Evolutionary conservation across 352 stramenopile species (phyloP).

Genomic region (Globisporangium orthogonon): DNA sequence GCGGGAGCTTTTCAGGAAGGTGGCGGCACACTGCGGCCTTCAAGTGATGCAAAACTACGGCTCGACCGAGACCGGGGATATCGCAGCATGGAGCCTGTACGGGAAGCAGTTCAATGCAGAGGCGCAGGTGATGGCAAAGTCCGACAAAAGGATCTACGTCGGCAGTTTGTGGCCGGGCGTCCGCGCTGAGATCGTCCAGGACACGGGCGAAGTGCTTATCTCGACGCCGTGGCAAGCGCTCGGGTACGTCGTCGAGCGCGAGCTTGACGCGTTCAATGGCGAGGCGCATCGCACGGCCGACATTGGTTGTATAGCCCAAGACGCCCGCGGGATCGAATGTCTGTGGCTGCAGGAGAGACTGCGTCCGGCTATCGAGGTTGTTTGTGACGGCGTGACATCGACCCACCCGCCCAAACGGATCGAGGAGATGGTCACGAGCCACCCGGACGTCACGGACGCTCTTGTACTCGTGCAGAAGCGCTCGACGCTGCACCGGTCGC

Average conservation of each 20-base stretch:
- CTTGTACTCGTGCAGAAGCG: slow-evolving; percentile 40
- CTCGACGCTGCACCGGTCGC: not conserved
- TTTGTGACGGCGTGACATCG: slow-evolving; percentile 22
- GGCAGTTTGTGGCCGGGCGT: slow-evolving; percentile 70
- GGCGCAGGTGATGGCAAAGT: slow-evolving; percentile 21
- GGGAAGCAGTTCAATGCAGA: slow-evolving; percentile 38
- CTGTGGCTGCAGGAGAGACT: slow-evolving; percentile 71
- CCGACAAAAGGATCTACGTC: slow-evolving; percentile 42
- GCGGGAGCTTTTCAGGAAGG: slow-evolving; percentile 40
- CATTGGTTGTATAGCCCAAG: slow-evolving; percentile 21
- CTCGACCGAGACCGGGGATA: slow-evolving; percentile 78
- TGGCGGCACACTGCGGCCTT: slow-evolving; percentile 52
- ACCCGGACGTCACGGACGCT: slow-evolving; percentile 45
- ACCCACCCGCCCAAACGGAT: slow-evolving; percentile 28
- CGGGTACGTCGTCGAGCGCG: slow-evolving; percentile 59
- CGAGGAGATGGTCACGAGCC: slow-evolving; percentile 26
- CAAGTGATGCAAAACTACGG: slow-evolving; percentile 84
- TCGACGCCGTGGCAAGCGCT: slow-evolving; percentile 74
- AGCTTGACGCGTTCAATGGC: slow-evolving; percentile 35
- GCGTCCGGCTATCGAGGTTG: slow-evolving; percentile 28
- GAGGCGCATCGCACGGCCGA: slow-evolving; percentile 53
- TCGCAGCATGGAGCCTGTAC: slow-evolving; percentile 57
- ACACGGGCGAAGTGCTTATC: slow-evolving; percentile 60
- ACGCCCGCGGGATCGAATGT: slow-evolving; percentile 21
- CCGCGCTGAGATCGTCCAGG: slow-evolving; percentile 26